Base-by-base conservation (phyloP, 345 rosid species). In the Erysimum cheiranthoides region DNA sequence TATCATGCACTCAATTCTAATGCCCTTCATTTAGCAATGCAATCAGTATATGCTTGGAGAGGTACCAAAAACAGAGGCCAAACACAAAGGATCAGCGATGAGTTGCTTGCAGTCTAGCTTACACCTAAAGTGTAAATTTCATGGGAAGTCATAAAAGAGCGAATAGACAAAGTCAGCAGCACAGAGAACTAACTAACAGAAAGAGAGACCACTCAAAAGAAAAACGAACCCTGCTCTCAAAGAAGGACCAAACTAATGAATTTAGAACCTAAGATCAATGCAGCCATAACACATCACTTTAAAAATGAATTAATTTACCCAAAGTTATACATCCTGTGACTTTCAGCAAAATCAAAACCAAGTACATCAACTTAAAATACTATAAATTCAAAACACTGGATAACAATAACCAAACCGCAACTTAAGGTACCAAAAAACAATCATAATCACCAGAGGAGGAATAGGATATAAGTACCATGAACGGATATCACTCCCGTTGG, bases 401-500 rank as follows among this genome's bases (percentile, higher is more conserved):
- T 52, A 46, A 35, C 51, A 63, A 21, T 70, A 30, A 43, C 59
- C 10, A 60, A 60, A 51, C 10, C 13, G 3, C 17, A 42, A 32
- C 56, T 61, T 11, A 43, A 53, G 18, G 28, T n/a, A 38, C 9
- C 10, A 70, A n/a, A 21, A 21, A 45, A 77, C 42, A 56, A 6
- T n/a, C 18, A 61, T 27, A 53, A 39, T 4, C 34, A 70, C 40
- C 2, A 3, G 4, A 17, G 66, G 9, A 70, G 16, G 54, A 40
- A 57, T 18, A 9, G 6, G 2, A 47, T 5, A 18, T 49, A 9
- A 78, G 80, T 86, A 96, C 99, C 99, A 96, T 49, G 98, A 85
- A 80, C 99, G 98, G 76, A 96, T 96, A 76, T 96, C 99, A 70
- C 99, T 96, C 80, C 99, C 99, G 71, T 96, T 96, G 49, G 90